Conservation (phyloP, 139 green algal genomes). For the Picochlorum sp. region DNA sequence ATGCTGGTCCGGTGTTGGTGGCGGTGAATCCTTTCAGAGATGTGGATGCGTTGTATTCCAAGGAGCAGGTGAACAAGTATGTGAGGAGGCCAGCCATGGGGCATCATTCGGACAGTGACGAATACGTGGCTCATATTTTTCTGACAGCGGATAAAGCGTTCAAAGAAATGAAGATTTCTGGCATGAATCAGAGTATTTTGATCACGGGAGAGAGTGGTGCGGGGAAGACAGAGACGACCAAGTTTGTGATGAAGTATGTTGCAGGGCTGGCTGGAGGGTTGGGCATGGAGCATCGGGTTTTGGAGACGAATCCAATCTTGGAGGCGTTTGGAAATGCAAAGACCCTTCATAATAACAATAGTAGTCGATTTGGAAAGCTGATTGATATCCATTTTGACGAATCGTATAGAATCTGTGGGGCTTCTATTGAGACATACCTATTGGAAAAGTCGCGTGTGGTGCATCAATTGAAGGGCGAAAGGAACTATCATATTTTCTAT, state of each 20-base stretch:
- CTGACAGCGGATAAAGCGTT: constrained; percentile 67
- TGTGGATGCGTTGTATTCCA: constrained; percentile 63
- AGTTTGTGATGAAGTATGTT: constrained; percentile 91
- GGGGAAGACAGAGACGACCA: constrained; percentile 93
- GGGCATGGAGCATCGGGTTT: constrained; percentile 48
- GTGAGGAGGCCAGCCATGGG: constrained; percentile 22
- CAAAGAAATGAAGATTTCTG: constrained; percentile 27
- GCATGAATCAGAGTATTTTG: constrained; percentile 44
- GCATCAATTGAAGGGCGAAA: constrained; percentile 52
- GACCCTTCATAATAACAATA: constrained; percentile 92
- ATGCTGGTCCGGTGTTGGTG: constrained; percentile 74
- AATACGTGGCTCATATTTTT: constrained; percentile 68
- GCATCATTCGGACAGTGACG: neutral
- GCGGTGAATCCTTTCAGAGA: constrained; percentile 79
- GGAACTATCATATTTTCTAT: constrained; percentile 93
- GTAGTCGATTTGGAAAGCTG: constrained; percentile 84
- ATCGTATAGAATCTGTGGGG: constrained; percentile 55
- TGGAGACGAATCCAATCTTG: constrained; percentile 84
- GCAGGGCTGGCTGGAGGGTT: constrained; percentile 62
- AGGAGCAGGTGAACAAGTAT: constrained; percentile 54
- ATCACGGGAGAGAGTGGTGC: constrained; percentile 69
- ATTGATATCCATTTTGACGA: constrained; percentile 76
- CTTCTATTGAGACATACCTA: constrained; percentile 81
- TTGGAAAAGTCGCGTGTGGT: constrained; percentile 75
- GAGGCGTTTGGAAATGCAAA: constrained; percentile 96